Conservation (phyloP, 257 asterid genomes). For the Verbena officinalis region DNA sequence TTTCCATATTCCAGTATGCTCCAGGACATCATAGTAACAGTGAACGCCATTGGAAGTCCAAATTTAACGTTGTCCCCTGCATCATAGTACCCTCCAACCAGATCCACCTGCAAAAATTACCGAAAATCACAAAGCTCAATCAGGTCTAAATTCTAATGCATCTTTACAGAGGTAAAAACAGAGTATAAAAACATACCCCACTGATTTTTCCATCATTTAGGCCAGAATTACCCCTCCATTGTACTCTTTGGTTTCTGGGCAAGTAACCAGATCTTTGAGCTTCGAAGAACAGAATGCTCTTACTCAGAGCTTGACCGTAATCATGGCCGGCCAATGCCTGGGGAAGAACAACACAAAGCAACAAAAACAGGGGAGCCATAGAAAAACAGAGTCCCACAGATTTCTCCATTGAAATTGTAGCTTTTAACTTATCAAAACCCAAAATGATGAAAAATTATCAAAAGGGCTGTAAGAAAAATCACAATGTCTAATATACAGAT, state of each 20-base stretch:
- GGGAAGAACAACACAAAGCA: slow-evolving; percentile 50
- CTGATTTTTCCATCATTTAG: slow-evolving; percentile 78
- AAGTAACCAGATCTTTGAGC: slow-evolving; percentile 98
- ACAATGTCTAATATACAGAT: slow-evolving; percentile 32
- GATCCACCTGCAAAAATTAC: slow-evolving; percentile 72
- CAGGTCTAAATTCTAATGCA: not conserved
- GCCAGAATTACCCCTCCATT: slow-evolving; percentile 96
- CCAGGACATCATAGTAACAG: slow-evolving; percentile 94
- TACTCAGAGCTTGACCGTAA: slow-evolving; percentile 78
- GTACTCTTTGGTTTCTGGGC: slow-evolving; percentile 75
- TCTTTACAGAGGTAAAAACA: not conserved
- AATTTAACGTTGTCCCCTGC: slow-evolving; percentile 98
- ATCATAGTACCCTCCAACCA: slow-evolving; percentile 96
- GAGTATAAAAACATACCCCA: slow-evolving; percentile 54
- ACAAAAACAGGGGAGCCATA: slow-evolving; percentile 55
- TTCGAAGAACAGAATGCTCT: slow-evolving; percentile 88
- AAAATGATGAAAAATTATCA: slow-evolving; percentile 19
- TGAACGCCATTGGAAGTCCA: slow-evolving; percentile 97
- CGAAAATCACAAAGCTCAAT: not conserved
- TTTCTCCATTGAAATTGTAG: slow-evolving; percentile 47
- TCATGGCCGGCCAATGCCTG: slow-evolving; percentile 69
- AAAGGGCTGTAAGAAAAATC: slow-evolving; percentile 1
- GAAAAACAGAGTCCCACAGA: slow-evolving; percentile 47
- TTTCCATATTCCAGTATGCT: slow-evolving; percentile 82
- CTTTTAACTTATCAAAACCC: slow-evolving; percentile 20